Evolutionary conservation across 345 rosid genomes (phyloP), one percentile per base, ranked within the genome.

Genomic region (Aethionema arabicum): DNA sequence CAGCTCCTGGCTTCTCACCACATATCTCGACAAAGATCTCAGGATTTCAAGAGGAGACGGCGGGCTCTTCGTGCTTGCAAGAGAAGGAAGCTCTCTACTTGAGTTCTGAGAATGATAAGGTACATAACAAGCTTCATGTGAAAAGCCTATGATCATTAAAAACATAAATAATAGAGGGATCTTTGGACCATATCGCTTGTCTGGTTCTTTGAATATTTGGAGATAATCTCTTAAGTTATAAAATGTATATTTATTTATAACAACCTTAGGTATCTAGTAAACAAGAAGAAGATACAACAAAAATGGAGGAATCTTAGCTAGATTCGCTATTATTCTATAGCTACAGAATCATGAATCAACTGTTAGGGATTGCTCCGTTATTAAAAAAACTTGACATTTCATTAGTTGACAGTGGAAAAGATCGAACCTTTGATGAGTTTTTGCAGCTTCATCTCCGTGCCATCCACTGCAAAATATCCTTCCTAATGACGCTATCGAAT

Each of bases 21-120:
- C 98, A 6, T 92, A 87, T 70, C 97, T 92, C 8, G 98, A 92
- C 49, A 74, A 81, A 40, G 97, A 92, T 78, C 61, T 92, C 59
- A 81, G 88, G 67, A 92, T 92, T 65, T 89, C 97, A 15, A 85
- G 96, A 68, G 98, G 98, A 9, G 98, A 92, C 7, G 97, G 98
- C 30, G 98, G 98, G 45, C 88, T 92, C 39, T 92, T 92, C 54
- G 86, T 92, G 72, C 98, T 92, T 56, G 96, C 69, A 11, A 87
- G 80, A 67, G 88, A 84, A 77, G 97, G 97, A 36, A 84, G 96
- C 70, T 82, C 97, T 78, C 90, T 92, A 68, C 84, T 93, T 51
- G 73, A 76, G 38, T 78, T 65, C 56, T 71, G 51, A 58, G 8
- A 30, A 50, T 64, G 65, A 63, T 0, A 68, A 78, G 30, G 59